A percentile compares a stretch with the other conserved stretches of the same genome.
Conservation (phyloP, 441 rosid species). For the Pelargonium myrrhifolium region DNA sequence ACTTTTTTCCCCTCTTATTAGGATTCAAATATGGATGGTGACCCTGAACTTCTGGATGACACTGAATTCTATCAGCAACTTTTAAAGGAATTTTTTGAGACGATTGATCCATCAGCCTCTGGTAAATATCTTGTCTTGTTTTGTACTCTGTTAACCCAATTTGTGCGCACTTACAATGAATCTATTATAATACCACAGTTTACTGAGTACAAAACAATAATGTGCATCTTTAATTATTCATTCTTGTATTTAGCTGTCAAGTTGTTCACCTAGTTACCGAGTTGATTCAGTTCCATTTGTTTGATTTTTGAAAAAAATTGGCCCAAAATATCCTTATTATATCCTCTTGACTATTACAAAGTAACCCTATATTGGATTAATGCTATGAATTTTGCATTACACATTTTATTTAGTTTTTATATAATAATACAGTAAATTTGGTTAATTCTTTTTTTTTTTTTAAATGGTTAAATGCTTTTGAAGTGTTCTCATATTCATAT, state of each 20-base stretch:
- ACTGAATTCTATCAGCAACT: constrained; percentile 78
- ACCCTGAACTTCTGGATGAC: constrained; percentile 84
- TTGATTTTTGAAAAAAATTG: not conserved
- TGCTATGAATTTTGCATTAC: not conserved
- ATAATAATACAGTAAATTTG: not conserved
- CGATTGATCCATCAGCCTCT: constrained; percentile 56
- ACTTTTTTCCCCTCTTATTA: constrained; percentile 16
- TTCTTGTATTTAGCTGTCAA: not conserved
- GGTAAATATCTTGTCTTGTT: constrained; percentile 32
- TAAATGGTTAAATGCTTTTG: too few species aligned
- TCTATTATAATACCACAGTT: not conserved
- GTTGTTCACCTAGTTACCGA: not conserved
- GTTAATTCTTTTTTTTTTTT: too few species aligned
- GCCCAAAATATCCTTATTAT: not conserved
- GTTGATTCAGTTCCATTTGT: not conserved
- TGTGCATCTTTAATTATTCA: not conserved
- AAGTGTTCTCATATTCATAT: too few species aligned
- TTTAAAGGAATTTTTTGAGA: constrained; percentile 78
- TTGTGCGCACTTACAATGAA: not conserved
- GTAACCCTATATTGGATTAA: not conserved
- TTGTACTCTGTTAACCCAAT: not conserved
- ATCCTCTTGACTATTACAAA: not conserved
- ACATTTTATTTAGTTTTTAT: too few species aligned
- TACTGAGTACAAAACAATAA: not conserved
- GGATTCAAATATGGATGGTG: constrained; percentile 57